Percentiles rank a stretch among this genome's conserved stretches.
Evolutionary conservation across 257 asterid genomes (phyloP).

Genomic region (Primulina eburnea): DNA sequence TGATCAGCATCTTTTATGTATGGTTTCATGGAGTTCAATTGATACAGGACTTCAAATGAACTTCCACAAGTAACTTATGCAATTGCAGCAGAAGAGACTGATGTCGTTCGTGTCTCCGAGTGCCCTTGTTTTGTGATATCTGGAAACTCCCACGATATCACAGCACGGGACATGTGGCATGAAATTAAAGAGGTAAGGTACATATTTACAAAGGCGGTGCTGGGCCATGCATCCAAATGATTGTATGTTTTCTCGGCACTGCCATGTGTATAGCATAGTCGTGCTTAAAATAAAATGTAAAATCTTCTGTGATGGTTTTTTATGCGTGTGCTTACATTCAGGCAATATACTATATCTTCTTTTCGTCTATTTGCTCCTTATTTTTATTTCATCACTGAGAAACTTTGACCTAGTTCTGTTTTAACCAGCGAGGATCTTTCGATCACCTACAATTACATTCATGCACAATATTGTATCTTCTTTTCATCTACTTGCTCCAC

Average conservation of each 20-base stretch:
- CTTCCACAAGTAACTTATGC: constrained; percentile 79
- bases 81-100: constrained; percentile 79
- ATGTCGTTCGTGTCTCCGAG: constrained; percentile 69
- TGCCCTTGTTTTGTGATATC: constrained; percentile 85
- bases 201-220: constrained; percentile 14
- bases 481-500: no score
- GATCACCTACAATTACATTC: constrained; percentile 46
- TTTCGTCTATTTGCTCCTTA: no score
- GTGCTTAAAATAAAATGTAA: background rate
- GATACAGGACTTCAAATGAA: constrained; percentile 66
- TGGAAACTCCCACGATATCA: constrained; percentile 64
- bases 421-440: constrained; percentile 75
- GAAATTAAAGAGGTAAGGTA: constrained; percentile 80
- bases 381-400: no score
- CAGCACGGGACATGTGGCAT: constrained; percentile 94
- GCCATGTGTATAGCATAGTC: background rate
- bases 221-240: constrained; percentile 22
- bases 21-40: constrained; percentile 17
- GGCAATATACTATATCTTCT: background rate
- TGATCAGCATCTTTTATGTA: constrained; percentile 16
- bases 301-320: background rate
- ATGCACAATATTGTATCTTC: background rate
- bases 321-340: background rate
- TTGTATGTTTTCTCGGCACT: constrained; percentile 8
- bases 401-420: no score